phyloP scores from a whole-genome alignment of 257 asterid species.

The Cordia subcordata region DNA sequence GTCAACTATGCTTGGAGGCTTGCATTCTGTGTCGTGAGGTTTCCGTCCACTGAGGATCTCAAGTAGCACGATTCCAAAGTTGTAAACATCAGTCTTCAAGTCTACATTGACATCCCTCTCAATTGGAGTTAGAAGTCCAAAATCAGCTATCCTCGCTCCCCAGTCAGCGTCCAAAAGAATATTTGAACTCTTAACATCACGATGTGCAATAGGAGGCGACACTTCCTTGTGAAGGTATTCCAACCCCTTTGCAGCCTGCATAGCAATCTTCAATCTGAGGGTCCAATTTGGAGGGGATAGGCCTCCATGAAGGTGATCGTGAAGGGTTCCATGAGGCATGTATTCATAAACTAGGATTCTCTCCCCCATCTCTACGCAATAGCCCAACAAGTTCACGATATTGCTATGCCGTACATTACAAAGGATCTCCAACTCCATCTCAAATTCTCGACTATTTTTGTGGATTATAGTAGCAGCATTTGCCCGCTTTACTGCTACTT shows the following conservation, averaged over 20 bases:
- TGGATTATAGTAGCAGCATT: slow-evolving; percentile 95
- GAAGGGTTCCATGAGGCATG: slow-evolving; percentile 91
- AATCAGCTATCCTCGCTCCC: slow-evolving; percentile 72
- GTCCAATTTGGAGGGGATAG: slow-evolving; percentile 68
- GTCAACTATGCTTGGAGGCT: slow-evolving; percentile 63
- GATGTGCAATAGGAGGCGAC: slow-evolving; percentile 80
- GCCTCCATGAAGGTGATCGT: slow-evolving; percentile 94
- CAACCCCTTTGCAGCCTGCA: slow-evolving; percentile 85
- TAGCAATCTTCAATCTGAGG: slow-evolving; percentile 63
- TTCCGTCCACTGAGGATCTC: slow-evolving; percentile 91
- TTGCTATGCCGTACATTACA: slow-evolving; percentile 69
- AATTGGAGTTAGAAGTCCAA: slow-evolving; percentile 52
- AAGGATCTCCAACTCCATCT: slow-evolving; percentile 75
- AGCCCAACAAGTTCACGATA: slow-evolving; percentile 84
- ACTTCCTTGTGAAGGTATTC: slow-evolving; percentile 74
- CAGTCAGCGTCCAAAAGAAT: slow-evolving; percentile 83
- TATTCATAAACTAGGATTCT: slow-evolving; percentile 79
- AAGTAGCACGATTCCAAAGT: slow-evolving; percentile 79
- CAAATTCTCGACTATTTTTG: slow-evolving; percentile 76
- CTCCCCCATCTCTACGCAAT: slow-evolving; percentile 96
- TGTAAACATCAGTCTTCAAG: slow-evolving; percentile 58
- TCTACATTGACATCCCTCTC: slow-evolving; percentile 50
- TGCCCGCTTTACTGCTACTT: slow-evolving; percentile 89
- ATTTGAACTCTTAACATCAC: slow-evolving; percentile 74
- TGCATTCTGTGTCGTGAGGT: slow-evolving; percentile 58